Conservation (phyloP, 352 stramenopile species). For the Blastocystis sp. region DNA sequence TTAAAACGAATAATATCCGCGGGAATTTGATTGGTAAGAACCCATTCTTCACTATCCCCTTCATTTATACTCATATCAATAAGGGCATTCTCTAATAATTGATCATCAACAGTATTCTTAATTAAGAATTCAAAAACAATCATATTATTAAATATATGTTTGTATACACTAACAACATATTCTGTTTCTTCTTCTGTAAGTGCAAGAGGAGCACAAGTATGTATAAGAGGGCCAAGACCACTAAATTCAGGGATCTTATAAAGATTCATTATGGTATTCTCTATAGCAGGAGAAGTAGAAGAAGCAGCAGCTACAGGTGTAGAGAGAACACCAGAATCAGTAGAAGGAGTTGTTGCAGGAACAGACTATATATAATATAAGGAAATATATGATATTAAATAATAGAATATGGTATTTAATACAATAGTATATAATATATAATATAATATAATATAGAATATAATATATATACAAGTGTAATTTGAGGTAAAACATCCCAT, state of each 20-base stretch:
- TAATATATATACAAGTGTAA: too few species aligned
- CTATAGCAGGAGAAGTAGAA: too few species aligned
- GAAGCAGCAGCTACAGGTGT: too few species aligned
- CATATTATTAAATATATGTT: slow-evolving; percentile 83
- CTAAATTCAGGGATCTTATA: slow-evolving; percentile 87
- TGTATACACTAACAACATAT: slow-evolving; percentile 82
- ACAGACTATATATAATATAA: too few species aligned
- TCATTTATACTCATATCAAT: slow-evolving; percentile 78
- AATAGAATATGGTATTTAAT: too few species aligned
- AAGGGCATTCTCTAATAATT: slow-evolving; percentile 75
- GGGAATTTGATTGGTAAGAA: neutral
- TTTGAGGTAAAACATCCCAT: too few species aligned
- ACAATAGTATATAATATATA: too few species aligned
- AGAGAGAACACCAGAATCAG: too few species aligned
- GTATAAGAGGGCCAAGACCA: slow-evolving; percentile 70
- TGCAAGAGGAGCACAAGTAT: slow-evolving; percentile 62
- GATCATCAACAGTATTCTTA: slow-evolving; percentile 91
- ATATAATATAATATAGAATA: too few species aligned
- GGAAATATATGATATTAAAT: too few species aligned
- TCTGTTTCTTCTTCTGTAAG: slow-evolving; percentile 88
- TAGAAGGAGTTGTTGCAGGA: too few species aligned
- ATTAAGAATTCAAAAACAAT: slow-evolving; percentile 89
- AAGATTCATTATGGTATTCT: slow-evolving; percentile 68
- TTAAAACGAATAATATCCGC: slow-evolving; percentile 6
- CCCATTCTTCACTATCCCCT: slow-evolving; percentile 54